Evolutionary conservation across 2,329 filamentous ascomycete genomes (phyloP).

Genomic region (Dichotomopilus funicola): DNA sequence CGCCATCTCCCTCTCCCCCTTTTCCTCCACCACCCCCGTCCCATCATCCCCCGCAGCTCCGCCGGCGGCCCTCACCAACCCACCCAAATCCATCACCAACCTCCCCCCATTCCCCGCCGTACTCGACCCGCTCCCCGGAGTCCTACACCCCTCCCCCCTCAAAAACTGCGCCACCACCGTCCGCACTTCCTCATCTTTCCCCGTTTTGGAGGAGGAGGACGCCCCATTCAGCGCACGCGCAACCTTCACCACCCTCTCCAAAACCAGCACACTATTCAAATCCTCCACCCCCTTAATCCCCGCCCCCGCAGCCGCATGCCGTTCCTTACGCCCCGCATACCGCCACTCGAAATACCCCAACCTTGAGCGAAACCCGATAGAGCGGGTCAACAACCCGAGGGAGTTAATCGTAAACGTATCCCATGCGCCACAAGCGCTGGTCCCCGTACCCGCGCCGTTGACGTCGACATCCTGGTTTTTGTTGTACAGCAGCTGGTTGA

Average conservation of each 20-base stretch:
- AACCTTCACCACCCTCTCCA: slow-evolving; percentile 41
- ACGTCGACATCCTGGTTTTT: background rate
- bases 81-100: slow-evolving; percentile 35
- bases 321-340: slow-evolving; percentile 45
- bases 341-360: slow-evolving; percentile 50
- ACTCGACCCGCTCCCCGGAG: slow-evolving; percentile 31
- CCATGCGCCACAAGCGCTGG: slow-evolving; percentile 17
- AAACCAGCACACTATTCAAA: slow-evolving; percentile 38
- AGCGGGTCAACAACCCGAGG: slow-evolving; percentile 41
- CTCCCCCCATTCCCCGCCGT: slow-evolving; percentile 47
- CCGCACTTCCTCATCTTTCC: slow-evolving; percentile 24
- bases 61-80: slow-evolving; percentile 22
- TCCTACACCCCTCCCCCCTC: slow-evolving; percentile 35
- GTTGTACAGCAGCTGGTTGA: slow-evolving; percentile 9
- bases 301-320: slow-evolving; percentile 27
- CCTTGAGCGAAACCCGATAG: slow-evolving; percentile 40
- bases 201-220: background rate
- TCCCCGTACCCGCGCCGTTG: background rate
- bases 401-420: slow-evolving; percentile 26
- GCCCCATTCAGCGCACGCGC: slow-evolving; percentile 13
- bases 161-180: slow-evolving; percentile 38
- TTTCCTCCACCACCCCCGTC: background rate
- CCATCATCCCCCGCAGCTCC: background rate
- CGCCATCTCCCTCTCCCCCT: slow-evolving; percentile 33
- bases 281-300: slow-evolving; percentile 17